Conservation (phyloP, 495 filamentous ascomycete species). For the Penicillium silybi region DNA sequence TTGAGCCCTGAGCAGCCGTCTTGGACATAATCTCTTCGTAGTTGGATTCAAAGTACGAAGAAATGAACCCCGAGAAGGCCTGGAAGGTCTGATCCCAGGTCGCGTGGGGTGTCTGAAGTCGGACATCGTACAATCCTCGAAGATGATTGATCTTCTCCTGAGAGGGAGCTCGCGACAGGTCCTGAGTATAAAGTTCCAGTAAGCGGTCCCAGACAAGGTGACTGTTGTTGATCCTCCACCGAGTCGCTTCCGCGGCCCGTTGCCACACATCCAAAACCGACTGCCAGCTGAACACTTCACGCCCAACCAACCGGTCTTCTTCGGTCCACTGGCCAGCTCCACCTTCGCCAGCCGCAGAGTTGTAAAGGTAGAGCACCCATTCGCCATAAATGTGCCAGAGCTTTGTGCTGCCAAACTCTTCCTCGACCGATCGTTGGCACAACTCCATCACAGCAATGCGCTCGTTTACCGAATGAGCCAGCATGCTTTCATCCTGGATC, state of each 20-base stretch:
- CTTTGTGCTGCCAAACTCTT: constrained; percentile 78
- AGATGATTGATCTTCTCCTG: constrained; percentile 61
- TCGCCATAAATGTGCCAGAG: constrained; percentile 88
- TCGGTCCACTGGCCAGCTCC: constrained; percentile 62
- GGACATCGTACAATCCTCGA: constrained; percentile 63
- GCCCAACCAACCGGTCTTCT: constrained; percentile 70
- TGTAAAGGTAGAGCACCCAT: constrained; percentile 75
- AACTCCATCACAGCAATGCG: constrained; percentile 77
- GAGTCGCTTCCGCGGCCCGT: constrained; percentile 69
- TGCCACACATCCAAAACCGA: constrained; percentile 74
- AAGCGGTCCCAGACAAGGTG: constrained; percentile 86
- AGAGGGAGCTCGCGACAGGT: constrained; percentile 54
- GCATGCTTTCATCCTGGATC: constrained; percentile 59
- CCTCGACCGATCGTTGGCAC: constrained; percentile 71
- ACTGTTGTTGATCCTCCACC: constrained; percentile 80
- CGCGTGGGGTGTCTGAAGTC: constrained; percentile 75
- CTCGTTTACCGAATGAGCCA: constrained; percentile 59
- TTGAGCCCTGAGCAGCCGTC: constrained; percentile 58
- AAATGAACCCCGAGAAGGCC: constrained; percentile 75
- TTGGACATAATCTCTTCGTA: constrained; percentile 80
- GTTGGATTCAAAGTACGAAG: constrained; percentile 64
- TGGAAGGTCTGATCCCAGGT: constrained; percentile 84
- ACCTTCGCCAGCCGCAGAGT: constrained; percentile 53
- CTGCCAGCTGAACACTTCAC: constrained; percentile 76
- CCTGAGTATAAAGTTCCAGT: constrained; percentile 55